These are phyloP conservation scores for Parastagonospora avenae DNA, from an alignment of 2,329 filamentous ascomycete species.

Conservation along the genomic window DNA sequence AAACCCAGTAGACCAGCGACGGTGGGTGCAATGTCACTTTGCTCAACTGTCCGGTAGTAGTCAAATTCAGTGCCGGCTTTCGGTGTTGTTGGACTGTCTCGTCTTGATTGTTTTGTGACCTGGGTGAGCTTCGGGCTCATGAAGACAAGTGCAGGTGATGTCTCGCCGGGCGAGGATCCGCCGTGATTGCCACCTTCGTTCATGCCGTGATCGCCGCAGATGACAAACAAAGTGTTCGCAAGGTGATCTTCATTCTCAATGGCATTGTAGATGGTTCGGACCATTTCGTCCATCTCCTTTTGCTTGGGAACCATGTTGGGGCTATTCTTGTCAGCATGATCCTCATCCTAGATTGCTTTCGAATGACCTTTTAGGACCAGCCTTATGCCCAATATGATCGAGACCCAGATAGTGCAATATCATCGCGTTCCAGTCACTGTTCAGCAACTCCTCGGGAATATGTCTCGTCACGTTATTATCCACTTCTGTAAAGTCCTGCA, in stretches of 20 bases:
- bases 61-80: slow-evolving; percentile 68
- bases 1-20: slow-evolving; percentile 85
- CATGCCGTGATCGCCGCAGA: slow-evolving; percentile 98
- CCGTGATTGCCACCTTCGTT: slow-evolving; percentile 98
- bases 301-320: slow-evolving; percentile 94
- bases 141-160: slow-evolving; percentile 89
- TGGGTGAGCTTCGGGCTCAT: slow-evolving; percentile 79
- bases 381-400: slow-evolving; percentile 97
- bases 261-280: slow-evolving; percentile 74
- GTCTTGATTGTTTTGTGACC: slow-evolving; percentile 49
- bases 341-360: slow-evolving; percentile 13
- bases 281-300: slow-evolving; percentile 86
- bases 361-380: slow-evolving; percentile 76
- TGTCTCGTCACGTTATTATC: slow-evolving; percentile 97
- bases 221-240: slow-evolving; percentile 76
- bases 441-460: slow-evolving; percentile 74
- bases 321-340: slow-evolving; percentile 52
- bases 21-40: slow-evolving; percentile 92
- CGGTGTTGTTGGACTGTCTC: slow-evolving; percentile 61
- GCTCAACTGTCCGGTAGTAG: slow-evolving; percentile 85
- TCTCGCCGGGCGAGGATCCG: slow-evolving; percentile 91
- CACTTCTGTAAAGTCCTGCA: slow-evolving; percentile 93
- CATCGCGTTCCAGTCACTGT: slow-evolving; percentile 88
- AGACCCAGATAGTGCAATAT: slow-evolving; percentile 94
- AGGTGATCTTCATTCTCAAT: slow-evolving; percentile 75